A percentile compares a stretch with the other conserved stretches of the same genome.
phyloP scores from a whole-genome alignment of 805 yeast genomes.

The Kodamaea neixiangensis region DNA sequence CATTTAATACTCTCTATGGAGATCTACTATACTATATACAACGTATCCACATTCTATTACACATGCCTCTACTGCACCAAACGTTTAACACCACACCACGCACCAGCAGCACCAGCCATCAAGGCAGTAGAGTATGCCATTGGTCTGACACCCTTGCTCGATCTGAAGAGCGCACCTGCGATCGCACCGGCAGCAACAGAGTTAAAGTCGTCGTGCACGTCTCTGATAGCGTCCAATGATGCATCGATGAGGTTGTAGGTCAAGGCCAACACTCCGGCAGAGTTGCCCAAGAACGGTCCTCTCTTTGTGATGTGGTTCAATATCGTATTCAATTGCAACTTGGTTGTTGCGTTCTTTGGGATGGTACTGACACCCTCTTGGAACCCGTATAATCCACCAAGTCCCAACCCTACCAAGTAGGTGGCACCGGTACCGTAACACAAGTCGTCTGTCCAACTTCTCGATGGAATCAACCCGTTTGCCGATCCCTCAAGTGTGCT shows the following conservation, averaged over 20 bases:
- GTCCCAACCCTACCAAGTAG: constrained; percentile 79
- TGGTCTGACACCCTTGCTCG: constrained; percentile 81
- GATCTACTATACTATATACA: constrained; percentile 2
- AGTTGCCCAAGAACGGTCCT: constrained; percentile 95
- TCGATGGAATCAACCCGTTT: constrained; percentile 91
- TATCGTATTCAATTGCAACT: constrained; percentile 83
- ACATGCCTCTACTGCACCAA: constrained; percentile 12
- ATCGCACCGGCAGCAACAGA: constrained; percentile 87
- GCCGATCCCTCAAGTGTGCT: constrained; percentile 77
- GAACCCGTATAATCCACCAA: constrained; percentile 89
- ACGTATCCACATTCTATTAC: constrained; percentile 1
- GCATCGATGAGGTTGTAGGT: constrained; percentile 85
- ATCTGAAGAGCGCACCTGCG: constrained; percentile 88
- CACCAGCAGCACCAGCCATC: constrained; percentile 88
- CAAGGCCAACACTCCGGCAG: constrained; percentile 91
- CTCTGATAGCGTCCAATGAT: constrained; percentile 75
- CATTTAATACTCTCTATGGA: background rate
- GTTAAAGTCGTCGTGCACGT: constrained; percentile 83
- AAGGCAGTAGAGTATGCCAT: constrained; percentile 84
- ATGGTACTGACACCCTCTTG: constrained; percentile 81
- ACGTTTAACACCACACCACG: constrained; percentile 84
- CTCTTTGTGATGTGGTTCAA: constrained; percentile 90
- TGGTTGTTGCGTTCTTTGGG: constrained; percentile 74
- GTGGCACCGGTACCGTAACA: constrained; percentile 98
- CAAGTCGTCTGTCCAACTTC: constrained; percentile 96